phyloP scores from a whole-genome alignment of 73 alveolate genomes.

The Tetrahymena elliotti region DNA sequence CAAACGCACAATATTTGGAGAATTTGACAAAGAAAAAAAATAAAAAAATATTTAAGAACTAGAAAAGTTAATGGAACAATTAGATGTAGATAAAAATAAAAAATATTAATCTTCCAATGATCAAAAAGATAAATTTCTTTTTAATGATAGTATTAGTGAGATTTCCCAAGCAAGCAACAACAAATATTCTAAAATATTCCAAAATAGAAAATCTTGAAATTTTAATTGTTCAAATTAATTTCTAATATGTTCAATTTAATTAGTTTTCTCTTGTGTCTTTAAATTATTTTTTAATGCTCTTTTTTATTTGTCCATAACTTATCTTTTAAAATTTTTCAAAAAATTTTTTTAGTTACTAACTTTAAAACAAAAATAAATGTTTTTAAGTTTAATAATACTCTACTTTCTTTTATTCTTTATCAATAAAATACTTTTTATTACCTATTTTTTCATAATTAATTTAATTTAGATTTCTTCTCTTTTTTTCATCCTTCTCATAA shows the following conservation, averaged over 20 bases:
- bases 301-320: too few species aligned
- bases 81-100: not conserved
- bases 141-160: not conserved
- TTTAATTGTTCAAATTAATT: not conserved
- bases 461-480: too few species aligned
- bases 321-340: too few species aligned
- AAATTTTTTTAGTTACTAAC: too few species aligned
- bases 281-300: too few species aligned
- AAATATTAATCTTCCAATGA: not conserved
- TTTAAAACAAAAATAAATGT: too few species aligned
- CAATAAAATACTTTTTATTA: too few species aligned
- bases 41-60: not conserved
- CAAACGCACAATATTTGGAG: not conserved
- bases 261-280: too few species aligned
- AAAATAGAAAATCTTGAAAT: not conserved
- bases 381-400: too few species aligned
- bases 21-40: not conserved
- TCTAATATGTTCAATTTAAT: not conserved
- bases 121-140: not conserved
- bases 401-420: too few species aligned
- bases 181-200: not conserved
- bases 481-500: too few species aligned
- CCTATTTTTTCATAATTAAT: too few species aligned
- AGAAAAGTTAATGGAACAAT: not conserved
- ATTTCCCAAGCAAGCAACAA: not conserved